Percentiles rank a stretch among this genome's conserved stretches.
Evolutionary conservation across 2,329 filamentous ascomycete species (phyloP).

Genomic region (Didymosphaeria variabile): DNA sequence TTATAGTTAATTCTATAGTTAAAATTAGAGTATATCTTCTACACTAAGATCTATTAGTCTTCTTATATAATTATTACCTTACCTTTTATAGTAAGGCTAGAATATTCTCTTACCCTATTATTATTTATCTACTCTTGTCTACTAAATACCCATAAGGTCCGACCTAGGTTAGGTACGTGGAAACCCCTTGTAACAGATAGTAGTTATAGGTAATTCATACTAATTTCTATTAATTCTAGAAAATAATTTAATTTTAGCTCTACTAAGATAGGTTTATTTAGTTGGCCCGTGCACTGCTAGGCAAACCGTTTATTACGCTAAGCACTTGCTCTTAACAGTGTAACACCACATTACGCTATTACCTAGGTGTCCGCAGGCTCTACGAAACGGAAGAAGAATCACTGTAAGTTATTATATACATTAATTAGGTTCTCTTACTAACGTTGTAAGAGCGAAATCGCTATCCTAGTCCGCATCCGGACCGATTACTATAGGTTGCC

Average conservation of each 20-base stretch:
- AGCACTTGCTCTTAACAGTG: neutral
- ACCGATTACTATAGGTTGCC: neutral
- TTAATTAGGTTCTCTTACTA: conserved; percentile 9
- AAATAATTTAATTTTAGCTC: neutral
- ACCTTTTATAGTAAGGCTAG: too few relatives aligned
- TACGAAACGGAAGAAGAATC: neutral
- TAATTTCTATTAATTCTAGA: too few relatives aligned
- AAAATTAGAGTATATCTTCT: too few relatives aligned
- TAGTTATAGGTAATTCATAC: neutral
- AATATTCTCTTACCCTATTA: too few relatives aligned
- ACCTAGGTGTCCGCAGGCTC: neutral
- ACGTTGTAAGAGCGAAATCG: neutral
- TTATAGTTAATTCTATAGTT: too few relatives aligned
- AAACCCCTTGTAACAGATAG: too few relatives aligned
- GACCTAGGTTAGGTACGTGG: too few relatives aligned
- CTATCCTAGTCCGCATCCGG: neutral
- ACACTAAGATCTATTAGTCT: too few relatives aligned
- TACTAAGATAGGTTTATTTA: conserved; percentile 6
- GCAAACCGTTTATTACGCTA: neutral
- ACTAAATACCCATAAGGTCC: too few relatives aligned
- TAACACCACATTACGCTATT: neutral
- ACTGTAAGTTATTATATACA: conserved; percentile 13
- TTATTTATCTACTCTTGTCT: too few relatives aligned
- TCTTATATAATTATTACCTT: too few relatives aligned
- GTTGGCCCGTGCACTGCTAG: conserved; percentile 10